Conservation (phyloP, 768 basidiomycete genomes). For the Neoboletus magnificus region DNA sequence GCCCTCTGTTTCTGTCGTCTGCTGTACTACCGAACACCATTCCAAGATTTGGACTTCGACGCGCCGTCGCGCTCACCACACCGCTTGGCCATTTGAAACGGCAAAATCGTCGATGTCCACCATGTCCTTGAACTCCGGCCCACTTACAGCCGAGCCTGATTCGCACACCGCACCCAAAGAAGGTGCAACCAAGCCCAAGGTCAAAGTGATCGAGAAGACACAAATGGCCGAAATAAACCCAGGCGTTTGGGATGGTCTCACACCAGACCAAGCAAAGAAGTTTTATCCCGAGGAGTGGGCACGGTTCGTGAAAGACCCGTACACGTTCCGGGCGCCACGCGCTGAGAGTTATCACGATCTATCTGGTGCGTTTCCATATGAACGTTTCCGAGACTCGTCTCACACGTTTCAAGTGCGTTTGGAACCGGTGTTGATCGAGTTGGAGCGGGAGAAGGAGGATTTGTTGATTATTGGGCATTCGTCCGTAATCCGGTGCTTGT, state of each 20-base stretch:
- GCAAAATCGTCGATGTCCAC: conserved; percentile 20
- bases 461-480: conserved; percentile 95
- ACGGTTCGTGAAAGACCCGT: conserved; percentile 88
- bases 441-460: conserved; percentile 93
- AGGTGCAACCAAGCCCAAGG: conserved; percentile 36
- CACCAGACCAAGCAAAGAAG: conserved; percentile 83
- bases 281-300: conserved; percentile 95
- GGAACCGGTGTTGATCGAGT: conserved; percentile 89
- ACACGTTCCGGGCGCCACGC: conserved; percentile 84
- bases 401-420: conserved; percentile 64
- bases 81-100: conserved; percentile 89
- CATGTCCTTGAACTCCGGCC: conserved; percentile 3
- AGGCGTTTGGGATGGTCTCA: conserved; percentile 95
- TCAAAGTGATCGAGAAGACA: conserved; percentile 90
- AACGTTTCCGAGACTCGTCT: not conserved
- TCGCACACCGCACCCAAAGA: conserved; percentile 1
- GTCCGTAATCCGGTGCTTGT: conserved; percentile 93
- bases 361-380: conserved; percentile 50
- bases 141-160: not conserved
- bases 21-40: not conserved
- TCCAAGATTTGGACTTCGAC: conserved; percentile 95
- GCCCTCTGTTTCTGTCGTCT: conserved; percentile 20
- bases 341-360: conserved; percentile 98
- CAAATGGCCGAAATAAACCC: conserved; percentile 99
- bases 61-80: conserved; percentile 87